Evolutionary conservation across 140 eudicot species (phyloP).

Genomic region (Stevia rebaudiana): DNA sequence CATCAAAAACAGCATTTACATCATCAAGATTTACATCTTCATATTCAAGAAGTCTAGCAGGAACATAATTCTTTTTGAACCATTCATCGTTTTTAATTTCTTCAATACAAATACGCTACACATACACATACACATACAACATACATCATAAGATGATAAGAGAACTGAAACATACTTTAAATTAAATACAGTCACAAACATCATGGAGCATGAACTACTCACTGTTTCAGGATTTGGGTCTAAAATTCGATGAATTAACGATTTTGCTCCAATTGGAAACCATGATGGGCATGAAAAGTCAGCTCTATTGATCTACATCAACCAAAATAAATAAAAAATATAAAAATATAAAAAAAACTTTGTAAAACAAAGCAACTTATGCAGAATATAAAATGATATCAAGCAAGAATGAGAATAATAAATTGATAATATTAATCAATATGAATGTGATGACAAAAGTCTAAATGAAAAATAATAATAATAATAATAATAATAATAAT

Average conservation of each 20-base stretch:
- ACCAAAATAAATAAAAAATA: constrained; percentile 3
- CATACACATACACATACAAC: constrained; percentile 12
- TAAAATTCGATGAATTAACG: constrained; percentile 76
- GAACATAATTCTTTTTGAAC: constrained; percentile 76
- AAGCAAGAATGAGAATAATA: background rate
- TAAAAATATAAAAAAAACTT: background rate
- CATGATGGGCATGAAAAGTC: constrained; percentile 83
- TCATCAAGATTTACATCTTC: constrained; percentile 98
- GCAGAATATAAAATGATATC: background rate
- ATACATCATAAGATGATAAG: constrained; percentile 14
- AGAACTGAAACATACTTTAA: background rate
- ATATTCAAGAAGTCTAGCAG: constrained; percentile 66
- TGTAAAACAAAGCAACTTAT: constrained; percentile 6
- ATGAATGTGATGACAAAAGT: background rate
- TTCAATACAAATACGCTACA: constrained; percentile 85
- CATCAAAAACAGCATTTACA: constrained; percentile 92
- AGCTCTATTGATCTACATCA: constrained; percentile 71
- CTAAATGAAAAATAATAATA: too few species aligned
- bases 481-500: too few species aligned
- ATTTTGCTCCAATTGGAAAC: constrained; percentile 94
- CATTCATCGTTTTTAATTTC: constrained; percentile 90
- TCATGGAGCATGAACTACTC: constrained; percentile 28
- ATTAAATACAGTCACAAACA: background rate
- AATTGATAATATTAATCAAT: background rate
- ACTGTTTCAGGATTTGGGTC: constrained; percentile 94